A percentile compares a stretch with the other conserved stretches of the same genome.
phyloP scores from a whole-genome alignment of 441 rosid species.

The Croton laevigatus region DNA sequence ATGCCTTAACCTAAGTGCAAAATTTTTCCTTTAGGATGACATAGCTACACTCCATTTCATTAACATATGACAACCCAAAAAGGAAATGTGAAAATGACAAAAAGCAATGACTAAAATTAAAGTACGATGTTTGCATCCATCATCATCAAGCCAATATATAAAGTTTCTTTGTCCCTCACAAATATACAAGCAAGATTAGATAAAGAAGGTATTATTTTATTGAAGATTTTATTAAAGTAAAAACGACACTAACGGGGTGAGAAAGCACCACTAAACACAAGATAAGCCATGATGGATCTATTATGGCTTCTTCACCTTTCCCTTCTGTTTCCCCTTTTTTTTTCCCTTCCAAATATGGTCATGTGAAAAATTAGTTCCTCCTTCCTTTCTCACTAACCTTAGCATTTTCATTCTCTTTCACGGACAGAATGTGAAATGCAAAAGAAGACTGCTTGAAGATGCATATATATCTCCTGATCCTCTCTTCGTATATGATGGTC shows the following conservation, averaged over 20 bases:
- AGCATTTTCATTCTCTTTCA: too few relatives aligned
- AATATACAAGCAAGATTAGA: neutral
- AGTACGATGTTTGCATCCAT: neutral
- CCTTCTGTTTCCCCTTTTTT: neutral
- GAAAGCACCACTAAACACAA: neutral
- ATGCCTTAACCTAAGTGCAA: too few relatives aligned
- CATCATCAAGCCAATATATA: neutral
- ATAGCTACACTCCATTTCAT: neutral
- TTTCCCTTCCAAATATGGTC: conserved; percentile 3
- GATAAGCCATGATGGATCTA: neutral
- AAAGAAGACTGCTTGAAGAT: too few relatives aligned
- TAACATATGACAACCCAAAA: neutral
- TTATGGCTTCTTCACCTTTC: neutral
- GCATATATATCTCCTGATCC: too few relatives aligned
- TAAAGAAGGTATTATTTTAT: neutral
- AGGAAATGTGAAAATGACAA: neutral
- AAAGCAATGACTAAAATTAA: neutral
- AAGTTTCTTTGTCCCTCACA: neutral
- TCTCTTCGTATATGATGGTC: too few relatives aligned
- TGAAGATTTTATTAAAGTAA: neutral
- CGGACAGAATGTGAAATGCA: too few relatives aligned
- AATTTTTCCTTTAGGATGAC: too few relatives aligned
- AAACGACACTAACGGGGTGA: neutral
- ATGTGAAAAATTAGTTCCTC: conserved; percentile 6
- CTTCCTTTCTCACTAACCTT: neutral